phyloP scores from a whole-genome alignment of 371 early-diverging fungal species.

The Mortierella sp. region DNA sequence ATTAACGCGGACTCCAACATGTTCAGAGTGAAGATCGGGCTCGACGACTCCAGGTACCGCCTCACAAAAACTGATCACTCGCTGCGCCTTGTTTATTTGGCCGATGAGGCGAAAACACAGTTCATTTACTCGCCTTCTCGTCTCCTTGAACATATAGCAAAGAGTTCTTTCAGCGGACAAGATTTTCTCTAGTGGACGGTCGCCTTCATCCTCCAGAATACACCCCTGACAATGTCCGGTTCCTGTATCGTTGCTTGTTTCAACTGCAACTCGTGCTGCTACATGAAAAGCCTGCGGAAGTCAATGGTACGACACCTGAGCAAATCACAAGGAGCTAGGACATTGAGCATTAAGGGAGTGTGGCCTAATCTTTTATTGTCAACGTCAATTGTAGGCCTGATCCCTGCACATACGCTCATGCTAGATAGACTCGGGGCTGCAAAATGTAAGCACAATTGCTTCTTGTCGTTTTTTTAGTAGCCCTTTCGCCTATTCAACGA shows the following conservation, averaged over 20 bases:
- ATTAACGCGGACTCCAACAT: conserved; percentile 22
- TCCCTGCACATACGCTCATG: background rate
- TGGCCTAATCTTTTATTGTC: background rate
- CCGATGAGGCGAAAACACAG: background rate
- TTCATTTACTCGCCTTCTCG: background rate
- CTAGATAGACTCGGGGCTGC: background rate
- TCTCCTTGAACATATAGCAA: conserved; percentile 39
- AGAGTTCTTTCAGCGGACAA: conserved; percentile 52
- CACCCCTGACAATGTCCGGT: conserved; percentile 13
- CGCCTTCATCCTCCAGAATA: conserved; percentile 59
- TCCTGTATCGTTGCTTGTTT: conserved; percentile 26
- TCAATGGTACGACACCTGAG: background rate
- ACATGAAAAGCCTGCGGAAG: background rate
- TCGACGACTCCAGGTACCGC: conserved; percentile 32
- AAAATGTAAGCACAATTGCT: background rate
- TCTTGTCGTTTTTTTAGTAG: no score
- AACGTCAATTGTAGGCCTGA: background rate
- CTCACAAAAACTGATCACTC: background rate
- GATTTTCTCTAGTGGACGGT: conserved; percentile 56
- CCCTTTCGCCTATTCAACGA: background rate
- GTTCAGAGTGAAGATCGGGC: conserved; percentile 18
- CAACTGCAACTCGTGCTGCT: conserved; percentile 26
- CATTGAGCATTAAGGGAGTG: background rate
- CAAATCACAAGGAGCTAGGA: no score
- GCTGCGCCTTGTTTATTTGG: background rate